phyloP scores from a whole-genome alignment of 768 basidiomycete genomes.

The Phlebiopsis gigantea region DNA sequence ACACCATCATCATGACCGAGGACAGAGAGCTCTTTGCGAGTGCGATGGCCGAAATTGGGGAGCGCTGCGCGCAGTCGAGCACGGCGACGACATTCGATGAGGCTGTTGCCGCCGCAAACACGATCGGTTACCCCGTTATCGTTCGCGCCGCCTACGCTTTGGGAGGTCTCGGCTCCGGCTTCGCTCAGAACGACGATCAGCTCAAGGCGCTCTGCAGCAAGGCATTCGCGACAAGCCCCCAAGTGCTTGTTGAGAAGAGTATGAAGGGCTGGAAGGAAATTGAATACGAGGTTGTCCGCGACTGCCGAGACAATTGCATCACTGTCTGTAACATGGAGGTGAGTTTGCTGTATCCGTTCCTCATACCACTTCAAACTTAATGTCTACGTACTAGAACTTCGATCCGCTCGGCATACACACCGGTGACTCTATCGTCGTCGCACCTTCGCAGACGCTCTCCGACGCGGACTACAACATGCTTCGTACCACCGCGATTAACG shows the following conservation, averaged over 20 bases:
- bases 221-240: conserved; percentile 96
- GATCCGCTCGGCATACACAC: conserved; percentile 98
- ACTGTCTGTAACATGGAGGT: conserved; percentile 99
- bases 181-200: conserved; percentile 92
- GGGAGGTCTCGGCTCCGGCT: conserved; percentile 92
- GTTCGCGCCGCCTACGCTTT: conserved; percentile 96
- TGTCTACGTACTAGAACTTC: conserved; percentile 69
- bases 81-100: conserved; percentile 87
- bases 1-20: conserved; percentile 96
- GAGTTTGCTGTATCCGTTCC: conserved; percentile 22
- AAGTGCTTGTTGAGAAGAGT: conserved; percentile 97
- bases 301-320: conserved; percentile 98
- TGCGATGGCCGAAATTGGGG: conserved; percentile 94
- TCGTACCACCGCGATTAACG: conserved; percentile 95
- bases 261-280: conserved; percentile 99
- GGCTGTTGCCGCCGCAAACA: conserved; percentile 72
- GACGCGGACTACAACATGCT: conserved; percentile 99
- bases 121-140: conserved; percentile 93
- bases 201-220: conserved; percentile 84
- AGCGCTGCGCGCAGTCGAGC: conserved; percentile 87
- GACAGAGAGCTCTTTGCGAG: conserved; percentile 91
- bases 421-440: conserved; percentile 96
- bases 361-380: not conserved
- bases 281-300: conserved; percentile 97
- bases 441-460: conserved; percentile 97